Percentiles rank a stretch among this genome's conserved stretches.
These are phyloP conservation scores for Nemania sp. DNA, from an alignment of 2,329 filamentous ascomycete genomes.

Conservation along the genomic window DNA sequence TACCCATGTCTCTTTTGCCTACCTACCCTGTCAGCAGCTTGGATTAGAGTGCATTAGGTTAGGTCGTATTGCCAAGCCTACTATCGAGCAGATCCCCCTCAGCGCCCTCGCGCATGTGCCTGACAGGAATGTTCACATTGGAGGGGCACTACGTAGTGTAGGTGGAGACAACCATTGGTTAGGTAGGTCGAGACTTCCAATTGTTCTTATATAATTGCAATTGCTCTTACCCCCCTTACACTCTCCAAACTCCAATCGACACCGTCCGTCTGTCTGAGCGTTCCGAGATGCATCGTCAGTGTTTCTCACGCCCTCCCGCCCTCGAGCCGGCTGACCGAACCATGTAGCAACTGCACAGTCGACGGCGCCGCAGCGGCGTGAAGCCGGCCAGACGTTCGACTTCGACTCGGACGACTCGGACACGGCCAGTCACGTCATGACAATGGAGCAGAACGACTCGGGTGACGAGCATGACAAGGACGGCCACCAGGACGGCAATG, in stretches of 20 bases:
- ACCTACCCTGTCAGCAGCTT: too few relatives aligned
- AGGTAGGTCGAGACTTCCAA: too few relatives aligned
- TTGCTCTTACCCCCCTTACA: too few relatives aligned
- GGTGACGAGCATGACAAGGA: conserved; percentile 38
- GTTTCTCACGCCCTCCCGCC: conserved; percentile 6
- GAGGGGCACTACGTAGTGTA: background rate
- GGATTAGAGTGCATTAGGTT: too few relatives aligned
- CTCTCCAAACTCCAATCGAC: too few relatives aligned
- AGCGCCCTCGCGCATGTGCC: background rate
- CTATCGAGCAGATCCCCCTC: too few relatives aligned
- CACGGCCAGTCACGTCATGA: conserved; percentile 35
- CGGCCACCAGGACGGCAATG: conserved; percentile 29
- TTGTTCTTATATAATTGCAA: too few relatives aligned
- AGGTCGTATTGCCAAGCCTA: too few relatives aligned
- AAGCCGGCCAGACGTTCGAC: conserved; percentile 38
- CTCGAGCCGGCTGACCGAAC: conserved; percentile 19
- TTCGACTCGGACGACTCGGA: conserved; percentile 46
- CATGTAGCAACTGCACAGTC: conserved; percentile 35
- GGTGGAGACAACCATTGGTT: background rate
- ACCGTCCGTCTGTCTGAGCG: background rate
- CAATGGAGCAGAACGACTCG: conserved; percentile 39
- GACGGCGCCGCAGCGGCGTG: conserved; percentile 41
- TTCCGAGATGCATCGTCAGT: conserved; percentile 25
- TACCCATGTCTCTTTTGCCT: too few relatives aligned
- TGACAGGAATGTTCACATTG: background rate